A percentile compares a stretch with the other conserved stretches of the same genome.
Conservation (phyloP, 176 grass and related monocot genomes). For the Juncus inflexus region DNA sequence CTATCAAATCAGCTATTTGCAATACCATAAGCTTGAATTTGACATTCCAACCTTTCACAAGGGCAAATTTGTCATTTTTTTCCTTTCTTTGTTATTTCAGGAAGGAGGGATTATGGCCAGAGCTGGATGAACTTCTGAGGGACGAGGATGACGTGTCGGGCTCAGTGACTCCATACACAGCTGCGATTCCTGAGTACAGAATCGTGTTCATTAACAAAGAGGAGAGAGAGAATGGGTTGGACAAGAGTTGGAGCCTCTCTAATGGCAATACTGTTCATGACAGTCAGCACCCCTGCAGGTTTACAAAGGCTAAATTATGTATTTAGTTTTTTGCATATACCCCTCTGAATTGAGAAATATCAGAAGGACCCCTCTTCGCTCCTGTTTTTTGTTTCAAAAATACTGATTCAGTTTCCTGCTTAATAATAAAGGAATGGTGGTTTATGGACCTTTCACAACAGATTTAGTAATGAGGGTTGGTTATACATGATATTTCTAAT, state of each 20-base stretch:
- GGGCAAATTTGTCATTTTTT: neutral
- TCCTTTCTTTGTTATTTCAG: conserved; percentile 38
- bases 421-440: neutral
- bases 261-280: conserved; percentile 82
- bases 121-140: conserved; percentile 67
- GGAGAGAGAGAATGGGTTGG: conserved; percentile 40
- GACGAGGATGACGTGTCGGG: conserved; percentile 63
- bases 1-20: too few species aligned
- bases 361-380: neutral
- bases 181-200: conserved; percentile 87
- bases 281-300: conserved; percentile 88
- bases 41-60: too few species aligned
- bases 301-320: conserved; percentile 16
- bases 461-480: neutral
- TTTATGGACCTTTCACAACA: neutral
- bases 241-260: conserved; percentile 74
- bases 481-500: too few species aligned
- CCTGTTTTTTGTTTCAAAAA: neutral
- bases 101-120: conserved; percentile 83
- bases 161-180: conserved; percentile 57
- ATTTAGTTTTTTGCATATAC: neutral
- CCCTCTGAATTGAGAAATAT: neutral
- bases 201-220: conserved; percentile 60
- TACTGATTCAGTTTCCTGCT: too few species aligned
- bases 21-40: too few species aligned